Base-by-base conservation (phyloP, 257 asterid species). In the Handroanthus guayacan region DNA sequence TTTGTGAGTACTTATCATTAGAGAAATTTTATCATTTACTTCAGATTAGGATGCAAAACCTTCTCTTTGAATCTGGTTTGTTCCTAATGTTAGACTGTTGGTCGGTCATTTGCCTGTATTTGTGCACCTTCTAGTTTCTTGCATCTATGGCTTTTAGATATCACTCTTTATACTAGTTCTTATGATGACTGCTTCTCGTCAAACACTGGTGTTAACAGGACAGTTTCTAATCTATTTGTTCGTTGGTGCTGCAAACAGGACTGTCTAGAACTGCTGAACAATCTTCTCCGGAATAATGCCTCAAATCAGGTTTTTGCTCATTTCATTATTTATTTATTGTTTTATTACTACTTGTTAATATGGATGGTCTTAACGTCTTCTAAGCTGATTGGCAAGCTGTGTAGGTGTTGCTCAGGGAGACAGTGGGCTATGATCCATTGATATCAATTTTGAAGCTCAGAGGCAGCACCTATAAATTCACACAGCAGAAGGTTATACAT, bases 381-480 rank as follows among this genome's bases (percentile, higher is more conserved):
- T 75, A 78, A 77, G 69, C 75, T 54, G 77, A 81, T 70, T 50
- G 73, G 47, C 60, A 79, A 70, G 67, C 18, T 71, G 64, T 78
- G 41, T 80, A 95, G 99, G 94, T 92, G 47, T 86, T 89, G 79
- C 99, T 95, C 60, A 91, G 97, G 87, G 99, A 92, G 90, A 91
- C 97, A 6, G 77, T 91, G 80, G 96, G 99, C 63, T 92, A 91
- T 86, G 99, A 95, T 72, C 89, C 88, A 48, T 81, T 95, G 78
- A 72, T 95, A 57, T 86, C 94, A 57, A 83, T 91, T 87, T 79
- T 95, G 84, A 88, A 89, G 88, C 97, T 94, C 72, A 79, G 97
- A 86, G 97, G 98, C 82, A 91, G 86, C 75, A 73, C 92, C 83
- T 92, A 86, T 82, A 95, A 89, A 83, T 95, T 92, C 83, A 89